These are phyloP conservation scores for Cyclocybe cylindracea DNA, from an alignment of 768 basidiomycete genomes.

Conservation along the genomic window DNA sequence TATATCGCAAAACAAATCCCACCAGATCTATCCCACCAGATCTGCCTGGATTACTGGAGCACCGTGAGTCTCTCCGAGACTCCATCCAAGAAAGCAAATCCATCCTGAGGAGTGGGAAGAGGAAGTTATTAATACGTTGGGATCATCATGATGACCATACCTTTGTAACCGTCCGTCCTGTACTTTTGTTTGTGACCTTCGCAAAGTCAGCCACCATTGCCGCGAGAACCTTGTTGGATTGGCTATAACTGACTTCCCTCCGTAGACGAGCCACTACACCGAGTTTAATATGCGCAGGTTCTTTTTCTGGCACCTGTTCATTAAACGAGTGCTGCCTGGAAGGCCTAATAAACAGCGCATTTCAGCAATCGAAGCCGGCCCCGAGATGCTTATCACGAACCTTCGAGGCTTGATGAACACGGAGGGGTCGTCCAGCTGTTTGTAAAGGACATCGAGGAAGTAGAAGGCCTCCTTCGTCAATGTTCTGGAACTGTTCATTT, in stretches of 20 bases:
- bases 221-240: conserved; percentile 58
- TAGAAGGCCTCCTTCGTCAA: conserved; percentile 70
- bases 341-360: conserved; percentile 22
- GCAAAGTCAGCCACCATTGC: conserved; percentile 71
- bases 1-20: background rate
- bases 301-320: conserved; percentile 38
- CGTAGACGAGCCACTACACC: conserved; percentile 60
- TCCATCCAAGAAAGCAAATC: conserved; percentile 67
- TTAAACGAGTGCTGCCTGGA: conserved; percentile 42
- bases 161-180: conserved; percentile 74
- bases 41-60: conserved; percentile 28
- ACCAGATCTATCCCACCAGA: background rate
- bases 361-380: background rate
- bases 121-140: background rate
- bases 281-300: conserved; percentile 55
- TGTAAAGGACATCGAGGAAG: conserved; percentile 69
- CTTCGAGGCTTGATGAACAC: conserved; percentile 58
- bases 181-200: conserved; percentile 65
- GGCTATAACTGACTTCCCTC: conserved; percentile 51
- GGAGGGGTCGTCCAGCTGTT: conserved; percentile 71
- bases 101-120: conserved; percentile 43
- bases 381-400: conserved; percentile 27
- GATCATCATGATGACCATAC: conserved; percentile 22
- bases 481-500: conserved; percentile 64
- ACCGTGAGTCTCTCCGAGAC: conserved; percentile 53